Evolutionary conservation across 2,329 filamentous ascomycete genomes (phyloP), one percentile per base, ranked within the genome.

Genomic region (Chrysosporium queenslandicum): DNA sequence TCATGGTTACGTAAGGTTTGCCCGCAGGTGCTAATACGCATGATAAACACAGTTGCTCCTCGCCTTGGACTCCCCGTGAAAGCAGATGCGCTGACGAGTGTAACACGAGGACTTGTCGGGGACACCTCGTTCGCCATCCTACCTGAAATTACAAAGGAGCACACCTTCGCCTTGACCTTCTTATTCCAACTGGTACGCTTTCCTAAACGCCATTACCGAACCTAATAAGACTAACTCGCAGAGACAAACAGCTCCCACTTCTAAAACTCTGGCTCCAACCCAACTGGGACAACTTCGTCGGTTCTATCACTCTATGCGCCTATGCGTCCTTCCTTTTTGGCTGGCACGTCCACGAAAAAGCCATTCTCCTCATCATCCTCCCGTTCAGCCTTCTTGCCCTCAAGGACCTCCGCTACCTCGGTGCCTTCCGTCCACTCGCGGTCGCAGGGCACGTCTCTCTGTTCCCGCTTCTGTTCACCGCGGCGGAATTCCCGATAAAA

Each of bases 291-390:
- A 85, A 80, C 52, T 97, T 98, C 65, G 79, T 97, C 39, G 88
- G 88, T 2, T 85, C 88, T 0, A 79, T 95, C 41, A 96, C 91
- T 0, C 80, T 97, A 14, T 97, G 92, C 64, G 92, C 87, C 54
- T 98, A 96, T 65, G 86, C 91, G 0, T 96, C 91, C 0, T 98
- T 98, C 71, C 77, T 98, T 8, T 97, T 97, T 61, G 91, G 92
- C 53, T 98, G 91, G 89, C 92, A 98, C 64, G 92, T 98, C 7
- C 92, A 98, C 63, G 92, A 98, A 66, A 98, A 98, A 70, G 92
- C 92, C 1, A 86, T 98, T 53, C 78, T 98, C 20, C 79, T 97
- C 18, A 85, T 97, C 64, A 89, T 98, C 59, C 86, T 97, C 46
- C 92, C 92, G 0, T 97, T 97, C 74, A 94, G 87, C 60, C 78